phyloP scores from a whole-genome alignment of 768 basidiomycete species.

The Suillus cothurnatus region DNA sequence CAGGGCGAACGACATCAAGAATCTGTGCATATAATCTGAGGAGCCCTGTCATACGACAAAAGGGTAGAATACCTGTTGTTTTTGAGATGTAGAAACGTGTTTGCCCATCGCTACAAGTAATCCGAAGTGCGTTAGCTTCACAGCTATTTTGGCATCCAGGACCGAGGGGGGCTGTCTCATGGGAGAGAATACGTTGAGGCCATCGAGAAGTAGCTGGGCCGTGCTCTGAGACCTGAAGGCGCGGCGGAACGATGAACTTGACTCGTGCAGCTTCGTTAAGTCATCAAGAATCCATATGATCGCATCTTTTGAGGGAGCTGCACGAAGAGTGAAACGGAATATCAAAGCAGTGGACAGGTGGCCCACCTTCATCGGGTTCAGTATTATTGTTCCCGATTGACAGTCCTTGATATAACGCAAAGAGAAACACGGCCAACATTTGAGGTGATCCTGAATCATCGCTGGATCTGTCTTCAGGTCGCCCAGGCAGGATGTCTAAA shows the following conservation, averaged over 20 bases:
- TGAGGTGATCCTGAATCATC: conserved; percentile 1
- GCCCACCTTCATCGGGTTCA: not conserved
- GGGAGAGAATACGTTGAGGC: conserved; percentile 51
- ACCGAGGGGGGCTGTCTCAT: not conserved
- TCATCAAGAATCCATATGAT: conserved; percentile 55
- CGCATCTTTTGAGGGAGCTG: conserved; percentile 26
- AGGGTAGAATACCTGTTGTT: conserved; percentile 61
- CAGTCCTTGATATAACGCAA: conserved; percentile 3
- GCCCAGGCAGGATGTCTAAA: conserved; percentile 69
- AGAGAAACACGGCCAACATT: conserved; percentile 5
- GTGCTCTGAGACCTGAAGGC: conserved; percentile 73
- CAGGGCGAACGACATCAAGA: conserved; percentile 53
- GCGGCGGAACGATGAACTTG: conserved; percentile 66
- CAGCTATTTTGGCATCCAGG: conserved; percentile 41
- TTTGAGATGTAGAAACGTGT: conserved; percentile 62
- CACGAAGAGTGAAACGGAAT: not conserved
- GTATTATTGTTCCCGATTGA: not conserved
- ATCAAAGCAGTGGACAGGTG: not conserved
- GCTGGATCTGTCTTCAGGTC: not conserved
- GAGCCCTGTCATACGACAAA: not conserved
- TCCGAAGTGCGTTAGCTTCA: conserved; percentile 73
- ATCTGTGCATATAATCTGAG: conserved; percentile 43
- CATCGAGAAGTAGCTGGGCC: conserved; percentile 66
- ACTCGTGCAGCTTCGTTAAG: conserved; percentile 67
- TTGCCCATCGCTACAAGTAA: conserved; percentile 67